Evolutionary conservation across 768 basidiomycete species (phyloP).

Genomic region (Exidia glandulosa): DNA sequence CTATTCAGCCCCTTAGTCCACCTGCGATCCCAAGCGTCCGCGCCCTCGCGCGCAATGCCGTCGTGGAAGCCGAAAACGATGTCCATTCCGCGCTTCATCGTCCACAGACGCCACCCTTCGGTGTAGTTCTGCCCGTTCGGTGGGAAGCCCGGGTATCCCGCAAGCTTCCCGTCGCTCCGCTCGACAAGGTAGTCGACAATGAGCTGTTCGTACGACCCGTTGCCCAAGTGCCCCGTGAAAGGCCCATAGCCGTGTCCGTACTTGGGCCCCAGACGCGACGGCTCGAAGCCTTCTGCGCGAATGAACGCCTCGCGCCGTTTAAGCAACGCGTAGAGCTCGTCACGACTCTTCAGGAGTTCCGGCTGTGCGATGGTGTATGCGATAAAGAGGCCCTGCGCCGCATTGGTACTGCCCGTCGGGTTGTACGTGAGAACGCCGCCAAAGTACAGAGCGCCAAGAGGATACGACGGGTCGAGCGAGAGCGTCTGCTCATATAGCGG

Average conservation of each 20-base stretch:
- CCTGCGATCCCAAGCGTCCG: neutral
- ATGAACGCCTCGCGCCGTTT: conserved; percentile 29
- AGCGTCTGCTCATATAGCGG: conserved; percentile 45
- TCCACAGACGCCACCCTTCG: neutral
- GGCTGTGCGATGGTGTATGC: conserved; percentile 34
- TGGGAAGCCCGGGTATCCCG: neutral
- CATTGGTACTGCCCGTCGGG: neutral
- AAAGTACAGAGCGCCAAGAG: conserved; percentile 42
- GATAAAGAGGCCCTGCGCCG: conserved; percentile 38
- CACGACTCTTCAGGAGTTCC: conserved; percentile 29
- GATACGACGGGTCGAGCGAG: conserved; percentile 35
- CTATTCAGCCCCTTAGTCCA: too few relatives aligned
- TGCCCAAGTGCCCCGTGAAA: neutral
- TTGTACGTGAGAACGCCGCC: conserved; percentile 38
- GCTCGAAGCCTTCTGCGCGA: conserved; percentile 33
- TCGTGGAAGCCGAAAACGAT: neutral
- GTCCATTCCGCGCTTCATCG: neutral
- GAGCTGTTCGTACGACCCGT: neutral
- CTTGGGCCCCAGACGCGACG: conserved; percentile 36
- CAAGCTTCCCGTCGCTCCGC: neutral
- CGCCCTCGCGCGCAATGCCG: too few relatives aligned
- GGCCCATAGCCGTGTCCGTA: neutral
- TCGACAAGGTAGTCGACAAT: neutral
- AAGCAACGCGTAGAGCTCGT: conserved; percentile 29
- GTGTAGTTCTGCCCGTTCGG: neutral